A percentile compares a stretch with the other conserved stretches of the same genome.
Conservation (phyloP, 2,329 filamentous ascomycete genomes). For the Beauveria pseudobassiana region DNA sequence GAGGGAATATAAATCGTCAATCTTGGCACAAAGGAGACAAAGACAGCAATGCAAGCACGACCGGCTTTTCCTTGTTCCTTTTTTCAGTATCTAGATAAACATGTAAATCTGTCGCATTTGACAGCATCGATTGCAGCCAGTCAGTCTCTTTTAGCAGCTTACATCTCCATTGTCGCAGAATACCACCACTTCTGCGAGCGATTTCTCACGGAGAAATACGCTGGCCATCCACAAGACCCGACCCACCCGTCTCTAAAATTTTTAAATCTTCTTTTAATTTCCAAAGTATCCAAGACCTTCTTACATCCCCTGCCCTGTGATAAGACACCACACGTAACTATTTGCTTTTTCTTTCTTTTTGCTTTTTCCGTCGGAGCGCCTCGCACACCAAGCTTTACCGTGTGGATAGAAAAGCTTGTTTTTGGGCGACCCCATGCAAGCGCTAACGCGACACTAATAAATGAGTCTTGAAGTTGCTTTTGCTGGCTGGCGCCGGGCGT, state of each 20-base stretch:
- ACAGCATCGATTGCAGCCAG: neutral
- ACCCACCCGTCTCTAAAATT: too few species aligned
- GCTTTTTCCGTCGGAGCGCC: neutral
- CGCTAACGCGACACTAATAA: neutral
- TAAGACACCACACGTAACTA: neutral
- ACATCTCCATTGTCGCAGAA: neutral
- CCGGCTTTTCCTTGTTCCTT: too few species aligned
- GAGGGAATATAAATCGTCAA: neutral
- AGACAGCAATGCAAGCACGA: neutral
- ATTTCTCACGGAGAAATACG: too few species aligned
- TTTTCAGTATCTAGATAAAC: neutral
- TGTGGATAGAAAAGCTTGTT: conserved; percentile 7
- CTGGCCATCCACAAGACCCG: too few species aligned
- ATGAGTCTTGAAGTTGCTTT: neutral
- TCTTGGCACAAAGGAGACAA: neutral
- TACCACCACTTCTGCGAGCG: neutral
- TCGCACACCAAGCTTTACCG: neutral
- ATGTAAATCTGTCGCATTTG: neutral
- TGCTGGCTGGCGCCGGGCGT: neutral
- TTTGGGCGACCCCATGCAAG: conserved; percentile 1
- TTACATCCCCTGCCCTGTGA: neutral
- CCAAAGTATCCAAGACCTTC: neutral
- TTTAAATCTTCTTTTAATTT: neutral
- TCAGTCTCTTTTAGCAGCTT: neutral
- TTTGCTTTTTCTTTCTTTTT: neutral